Evolutionary conservation across 352 stramenopile species (phyloP).

Genomic region (Globisporangium sylvaticum): DNA sequence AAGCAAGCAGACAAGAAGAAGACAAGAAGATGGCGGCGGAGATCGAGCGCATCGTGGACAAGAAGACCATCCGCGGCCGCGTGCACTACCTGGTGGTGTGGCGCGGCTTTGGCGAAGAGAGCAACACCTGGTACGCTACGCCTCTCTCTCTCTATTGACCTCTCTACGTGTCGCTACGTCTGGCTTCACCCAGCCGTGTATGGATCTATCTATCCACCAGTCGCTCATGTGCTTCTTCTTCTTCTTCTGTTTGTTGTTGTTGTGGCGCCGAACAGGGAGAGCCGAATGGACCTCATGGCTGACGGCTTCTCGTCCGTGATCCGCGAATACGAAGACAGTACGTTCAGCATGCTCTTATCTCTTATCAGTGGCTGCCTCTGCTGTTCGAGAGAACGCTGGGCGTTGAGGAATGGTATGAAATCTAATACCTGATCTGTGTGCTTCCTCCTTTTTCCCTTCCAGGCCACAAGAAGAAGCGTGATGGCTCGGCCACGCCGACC

Average conservation of each 20-base stretch:
- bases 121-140: constrained; percentile 67
- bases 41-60: constrained; percentile 81
- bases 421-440: not conserved
- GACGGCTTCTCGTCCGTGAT: constrained; percentile 74
- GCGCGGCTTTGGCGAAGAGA: constrained; percentile 75
- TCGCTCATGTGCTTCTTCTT: not conserved
- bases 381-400: not conserved
- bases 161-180: not conserved
- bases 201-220: not conserved
- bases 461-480: constrained; percentile 58
- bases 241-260: not conserved
- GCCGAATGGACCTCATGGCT: constrained; percentile 70
- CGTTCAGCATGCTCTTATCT: constrained; percentile 4
- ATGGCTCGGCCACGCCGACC: constrained; percentile 21
- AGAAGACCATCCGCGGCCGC: constrained; percentile 72
- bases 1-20: constrained; percentile 9
- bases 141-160: not conserved
- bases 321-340: constrained; percentile 65
- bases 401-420: not conserved
- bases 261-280: constrained; percentile 46
- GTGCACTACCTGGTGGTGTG: constrained; percentile 85
- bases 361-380: not conserved
- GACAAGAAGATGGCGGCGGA: constrained; percentile 40
- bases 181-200: not conserved
- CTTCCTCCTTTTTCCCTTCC: not conserved